These are phyloP conservation scores for Emmonsiellopsis sp. DNA, from an alignment of 2,329 filamentous ascomycete genomes.

Conservation along the genomic window DNA sequence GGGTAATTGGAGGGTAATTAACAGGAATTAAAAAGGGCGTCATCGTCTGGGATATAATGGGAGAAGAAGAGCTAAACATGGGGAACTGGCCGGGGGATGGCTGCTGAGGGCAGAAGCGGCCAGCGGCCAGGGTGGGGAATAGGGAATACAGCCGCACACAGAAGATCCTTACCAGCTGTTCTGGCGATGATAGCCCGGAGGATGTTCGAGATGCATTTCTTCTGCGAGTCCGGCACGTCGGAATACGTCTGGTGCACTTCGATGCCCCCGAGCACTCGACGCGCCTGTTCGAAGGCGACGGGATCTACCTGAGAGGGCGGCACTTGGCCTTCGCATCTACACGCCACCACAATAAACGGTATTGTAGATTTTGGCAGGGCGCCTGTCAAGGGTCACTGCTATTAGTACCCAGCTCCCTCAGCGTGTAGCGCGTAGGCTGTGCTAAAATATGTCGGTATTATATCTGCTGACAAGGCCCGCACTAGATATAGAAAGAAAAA, in stretches of 20 bases:
- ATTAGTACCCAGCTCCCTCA: background rate
- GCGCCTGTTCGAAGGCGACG: conserved; percentile 55
- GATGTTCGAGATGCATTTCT: conserved; percentile 66
- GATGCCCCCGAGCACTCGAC: conserved; percentile 55
- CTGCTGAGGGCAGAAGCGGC: background rate
- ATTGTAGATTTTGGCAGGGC: conserved; percentile 63
- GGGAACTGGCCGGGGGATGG: background rate
- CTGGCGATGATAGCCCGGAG: conserved; percentile 60
- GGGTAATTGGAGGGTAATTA: background rate
- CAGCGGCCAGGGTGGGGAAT: background rate
- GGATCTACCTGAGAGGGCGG: conserved; percentile 63
- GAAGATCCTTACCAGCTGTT: conserved; percentile 53
- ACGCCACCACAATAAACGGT: conserved; percentile 74
- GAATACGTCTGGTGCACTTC: conserved; percentile 65
- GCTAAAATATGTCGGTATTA: background rate
- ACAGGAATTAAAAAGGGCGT: background rate
- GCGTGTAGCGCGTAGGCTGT: conserved; percentile 11
- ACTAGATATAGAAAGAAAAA: conserved; percentile 11
- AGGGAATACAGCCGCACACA: conserved; percentile 5
- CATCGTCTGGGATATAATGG: background rate
- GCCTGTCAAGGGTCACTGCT: conserved; percentile 42
- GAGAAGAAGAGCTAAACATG: background rate
- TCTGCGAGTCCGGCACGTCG: conserved; percentile 61
- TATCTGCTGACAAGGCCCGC: background rate
- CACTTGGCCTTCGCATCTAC: conserved; percentile 76